Percentiles rank a stretch among this genome's conserved stretches.
Conservation (phyloP, 805 yeast genomes). For the Starmera quercuum region DNA sequence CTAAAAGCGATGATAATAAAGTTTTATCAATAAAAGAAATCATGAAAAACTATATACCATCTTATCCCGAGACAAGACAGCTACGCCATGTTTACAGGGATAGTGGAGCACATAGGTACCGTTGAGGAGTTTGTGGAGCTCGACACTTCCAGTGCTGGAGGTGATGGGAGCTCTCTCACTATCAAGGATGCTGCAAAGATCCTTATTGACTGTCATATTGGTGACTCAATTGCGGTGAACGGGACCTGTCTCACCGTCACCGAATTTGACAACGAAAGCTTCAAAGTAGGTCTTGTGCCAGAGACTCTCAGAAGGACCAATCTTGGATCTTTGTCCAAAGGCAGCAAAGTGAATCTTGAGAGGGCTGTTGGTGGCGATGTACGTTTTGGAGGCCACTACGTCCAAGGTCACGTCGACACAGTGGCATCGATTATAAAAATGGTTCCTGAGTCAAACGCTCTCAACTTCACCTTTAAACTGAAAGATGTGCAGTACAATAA, state of each 20-base stretch:
- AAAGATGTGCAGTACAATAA: conserved; percentile 50
- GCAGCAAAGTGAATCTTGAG: conserved; percentile 75
- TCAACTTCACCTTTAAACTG: conserved; percentile 66
- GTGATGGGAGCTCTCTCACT: conserved; percentile 66
- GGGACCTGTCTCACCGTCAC: conserved; percentile 93
- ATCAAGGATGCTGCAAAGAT: conserved; percentile 56
- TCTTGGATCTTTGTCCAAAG: conserved; percentile 50
- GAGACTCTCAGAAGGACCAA: conserved; percentile 84
- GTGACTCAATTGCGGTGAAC: conserved; percentile 87
- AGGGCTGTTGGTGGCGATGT: conserved; percentile 80
- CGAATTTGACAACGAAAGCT: conserved; percentile 50
- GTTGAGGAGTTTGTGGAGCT: conserved; percentile 38
- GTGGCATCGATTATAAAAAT: conserved; percentile 55
- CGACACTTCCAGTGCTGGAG: conserved; percentile 51
- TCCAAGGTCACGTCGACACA: conserved; percentile 96
- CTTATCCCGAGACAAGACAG: too few species aligned
- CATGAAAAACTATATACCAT: too few species aligned
- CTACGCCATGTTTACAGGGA: conserved; percentile 88
- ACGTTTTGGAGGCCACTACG: conserved; percentile 94
- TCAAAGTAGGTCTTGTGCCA: conserved; percentile 89
- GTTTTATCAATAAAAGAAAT: too few species aligned
- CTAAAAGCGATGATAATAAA: too few species aligned
- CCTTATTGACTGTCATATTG: conserved; percentile 76
- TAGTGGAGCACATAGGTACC: conserved; percentile 78
- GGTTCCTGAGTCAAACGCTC: conserved; percentile 64